A percentile compares a stretch with the other conserved stretches of the same genome.
Evolutionary conservation across 2,329 filamentous ascomycete species (phyloP).

Genomic region (Cytospora chrysosperma): DNA sequence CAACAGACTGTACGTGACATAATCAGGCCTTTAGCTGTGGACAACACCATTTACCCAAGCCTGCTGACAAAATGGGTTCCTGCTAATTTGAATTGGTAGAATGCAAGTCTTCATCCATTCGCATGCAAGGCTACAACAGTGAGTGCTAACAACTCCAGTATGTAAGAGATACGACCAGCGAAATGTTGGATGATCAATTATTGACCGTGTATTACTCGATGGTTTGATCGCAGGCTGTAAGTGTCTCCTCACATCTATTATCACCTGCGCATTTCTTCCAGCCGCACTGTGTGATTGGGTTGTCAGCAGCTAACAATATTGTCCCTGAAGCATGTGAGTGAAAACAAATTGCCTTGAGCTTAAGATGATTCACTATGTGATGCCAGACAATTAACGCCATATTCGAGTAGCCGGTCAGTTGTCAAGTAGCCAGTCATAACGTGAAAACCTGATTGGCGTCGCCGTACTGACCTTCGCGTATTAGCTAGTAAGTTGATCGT

Average conservation of each 20-base stretch:
- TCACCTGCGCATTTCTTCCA: no score
- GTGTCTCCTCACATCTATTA: neutral
- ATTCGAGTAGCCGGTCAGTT: neutral
- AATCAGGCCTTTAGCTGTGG: neutral
- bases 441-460: neutral
- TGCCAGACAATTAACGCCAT: neutral
- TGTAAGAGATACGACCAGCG: neutral
- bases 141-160: neutral
- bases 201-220: neutral
- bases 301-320: neutral
- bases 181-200: neutral
- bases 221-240: neutral
- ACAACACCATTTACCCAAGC: neutral
- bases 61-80: neutral
- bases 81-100: neutral
- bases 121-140: neutral
- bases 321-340: neutral
- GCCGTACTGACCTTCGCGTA: neutral
- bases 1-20: neutral
- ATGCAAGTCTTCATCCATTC: neutral
- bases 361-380: neutral
- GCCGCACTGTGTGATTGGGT: no score
- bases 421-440: no score
- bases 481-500: neutral
- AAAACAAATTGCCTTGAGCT: neutral